Evolutionary conservation across 2,329 filamentous ascomycete genomes (phyloP).

Genomic region (Metarhizium guizhouense): DNA sequence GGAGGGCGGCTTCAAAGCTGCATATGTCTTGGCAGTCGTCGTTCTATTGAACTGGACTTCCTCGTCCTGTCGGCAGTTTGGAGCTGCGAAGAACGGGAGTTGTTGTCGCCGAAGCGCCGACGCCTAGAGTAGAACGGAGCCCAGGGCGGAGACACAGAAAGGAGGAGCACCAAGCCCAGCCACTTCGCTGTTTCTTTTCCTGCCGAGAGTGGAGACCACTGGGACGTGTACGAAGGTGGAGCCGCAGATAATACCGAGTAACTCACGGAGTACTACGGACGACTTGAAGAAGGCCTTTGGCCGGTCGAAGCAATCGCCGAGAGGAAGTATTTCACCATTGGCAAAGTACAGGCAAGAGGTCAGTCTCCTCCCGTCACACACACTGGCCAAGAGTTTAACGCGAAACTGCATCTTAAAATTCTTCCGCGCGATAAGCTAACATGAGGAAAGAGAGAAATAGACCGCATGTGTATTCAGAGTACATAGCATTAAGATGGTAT

Average conservation of each 20-base stretch:
- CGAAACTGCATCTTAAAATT: too few relatives aligned
- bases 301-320: too few relatives aligned
- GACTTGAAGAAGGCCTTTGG: too few relatives aligned
- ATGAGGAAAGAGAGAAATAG: neutral
- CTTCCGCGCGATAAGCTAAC: too few relatives aligned
- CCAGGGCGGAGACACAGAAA: neutral
- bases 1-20: neutral
- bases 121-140: neutral
- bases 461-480: neutral
- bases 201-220: neutral
- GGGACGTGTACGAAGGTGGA: too few relatives aligned
- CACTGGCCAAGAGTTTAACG: too few relatives aligned
- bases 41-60: neutral
- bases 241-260: too few relatives aligned
- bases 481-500: neutral
- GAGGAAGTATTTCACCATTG: too few relatives aligned
- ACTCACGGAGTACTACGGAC: too few relatives aligned
- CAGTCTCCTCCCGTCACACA: too few relatives aligned
- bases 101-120: slow-evolving; percentile 22
- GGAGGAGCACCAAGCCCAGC: neutral
- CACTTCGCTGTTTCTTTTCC: neutral
- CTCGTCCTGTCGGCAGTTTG: neutral
- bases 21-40: slow-evolving; percentile 4
- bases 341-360: too few relatives aligned
- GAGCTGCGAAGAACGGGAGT: slow-evolving; percentile 14